Evolutionary conservation across 169 alveolate genomes (phyloP).

Genomic region (Plasmodium knowlesi): DNA sequence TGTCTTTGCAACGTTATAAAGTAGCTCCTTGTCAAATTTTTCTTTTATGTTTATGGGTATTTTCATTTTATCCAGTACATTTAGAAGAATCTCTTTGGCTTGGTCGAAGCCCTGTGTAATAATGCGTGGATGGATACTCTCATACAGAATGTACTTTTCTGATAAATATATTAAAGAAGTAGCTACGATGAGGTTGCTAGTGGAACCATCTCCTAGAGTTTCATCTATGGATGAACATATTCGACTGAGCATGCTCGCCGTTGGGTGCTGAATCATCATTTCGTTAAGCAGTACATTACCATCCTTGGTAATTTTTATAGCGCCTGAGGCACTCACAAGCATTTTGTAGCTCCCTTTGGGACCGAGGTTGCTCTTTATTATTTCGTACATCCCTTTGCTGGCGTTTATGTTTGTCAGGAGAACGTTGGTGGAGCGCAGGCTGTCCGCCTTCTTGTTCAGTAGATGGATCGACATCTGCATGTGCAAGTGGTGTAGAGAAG

Average conservation of each 20-base stretch:
- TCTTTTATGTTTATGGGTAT: conserved; percentile 69
- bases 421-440: conserved; percentile 95
- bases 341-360: conserved; percentile 99
- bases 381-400: conserved; percentile 97
- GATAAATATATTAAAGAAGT: conserved; percentile 93
- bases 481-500: no score
- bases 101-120: conserved; percentile 97
- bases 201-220: conserved; percentile 99
- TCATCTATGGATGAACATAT: conserved; percentile 99
- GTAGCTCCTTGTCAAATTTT: conserved; percentile 91
- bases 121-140: conserved; percentile 98
- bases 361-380: conserved; percentile 96
- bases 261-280: conserved; percentile 99
- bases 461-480: conserved; percentile 86
- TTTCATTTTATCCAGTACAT: conserved; percentile 90
- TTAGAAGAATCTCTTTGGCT: conserved; percentile 92
- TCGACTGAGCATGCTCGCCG: conserved; percentile 99
- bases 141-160: conserved; percentile 84
- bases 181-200: conserved; percentile 96
- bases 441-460: conserved; percentile 96
- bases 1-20: conserved; percentile 94
- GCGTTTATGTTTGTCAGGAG: conserved; percentile 97
- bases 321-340: conserved; percentile 98
- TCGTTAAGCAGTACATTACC: conserved; percentile 97
- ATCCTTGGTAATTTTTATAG: conserved; percentile 97